phyloP scores from a whole-genome alignment of 768 basidiomycete genomes.

The Cubamyces sp. region DNA sequence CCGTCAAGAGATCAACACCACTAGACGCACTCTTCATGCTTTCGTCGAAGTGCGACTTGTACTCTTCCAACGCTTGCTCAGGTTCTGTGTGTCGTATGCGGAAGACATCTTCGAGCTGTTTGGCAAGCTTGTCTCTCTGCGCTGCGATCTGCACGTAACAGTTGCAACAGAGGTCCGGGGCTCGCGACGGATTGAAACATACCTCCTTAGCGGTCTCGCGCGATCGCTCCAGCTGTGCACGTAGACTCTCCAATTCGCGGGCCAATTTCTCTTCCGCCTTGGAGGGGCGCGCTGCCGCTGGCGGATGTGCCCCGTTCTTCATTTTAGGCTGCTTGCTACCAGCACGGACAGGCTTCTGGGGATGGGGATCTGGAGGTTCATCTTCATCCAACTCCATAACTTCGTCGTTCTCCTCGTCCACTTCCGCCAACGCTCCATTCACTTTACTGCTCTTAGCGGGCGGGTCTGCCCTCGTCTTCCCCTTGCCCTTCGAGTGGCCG shows the following conservation, averaged over 20 bases:
- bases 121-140: conserved; percentile 42
- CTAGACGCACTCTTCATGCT: conserved; percentile 51
- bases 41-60: conserved; percentile 54
- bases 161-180: too few species aligned
- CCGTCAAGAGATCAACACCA: not conserved
- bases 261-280: conserved; percentile 22
- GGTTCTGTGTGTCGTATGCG: conserved; percentile 66
- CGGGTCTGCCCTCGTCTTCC: conserved; percentile 29
- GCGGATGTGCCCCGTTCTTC: not conserved
- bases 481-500: conserved; percentile 40
- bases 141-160: conserved; percentile 20
- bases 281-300: conserved; percentile 1
- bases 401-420: conserved; percentile 25
- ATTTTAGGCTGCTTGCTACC: conserved; percentile 22
- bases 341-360: not conserved
- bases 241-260: conserved; percentile 27
- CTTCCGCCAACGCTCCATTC: conserved; percentile 4
- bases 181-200: not conserved
- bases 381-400: conserved; percentile 29
- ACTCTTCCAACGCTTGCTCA: conserved; percentile 55
- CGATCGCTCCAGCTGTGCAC: conserved; percentile 30
- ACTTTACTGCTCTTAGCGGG: not conserved
- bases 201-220: conserved; percentile 27
- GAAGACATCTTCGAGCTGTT: conserved; percentile 63
- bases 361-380: conserved; percentile 15